A percentile compares a stretch with the other conserved stretches of the same genome.
Conservation (phyloP, 768 basidiomycete species). For the Lactifluus echinatus region DNA sequence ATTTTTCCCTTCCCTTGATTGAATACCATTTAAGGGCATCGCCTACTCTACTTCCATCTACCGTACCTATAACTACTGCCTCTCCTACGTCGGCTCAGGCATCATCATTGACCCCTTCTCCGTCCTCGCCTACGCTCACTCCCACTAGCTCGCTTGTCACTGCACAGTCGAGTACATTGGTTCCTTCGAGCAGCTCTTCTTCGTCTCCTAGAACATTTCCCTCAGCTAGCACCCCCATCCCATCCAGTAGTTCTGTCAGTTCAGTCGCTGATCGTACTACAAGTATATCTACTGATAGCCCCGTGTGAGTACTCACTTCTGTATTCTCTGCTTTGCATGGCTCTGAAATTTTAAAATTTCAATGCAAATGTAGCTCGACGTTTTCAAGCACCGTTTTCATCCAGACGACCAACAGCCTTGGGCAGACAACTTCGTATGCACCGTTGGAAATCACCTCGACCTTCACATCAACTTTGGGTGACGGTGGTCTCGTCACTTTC, state of each 20-base stretch:
- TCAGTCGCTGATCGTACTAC: neutral
- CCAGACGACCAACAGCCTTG: constrained; percentile 51
- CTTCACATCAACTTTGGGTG: constrained; percentile 43
- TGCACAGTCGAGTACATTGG: neutral
- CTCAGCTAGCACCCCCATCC: neutral
- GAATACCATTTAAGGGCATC: constrained; percentile 7
- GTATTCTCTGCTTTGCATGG: constrained; percentile 14
- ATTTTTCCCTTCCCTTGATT: neutral
- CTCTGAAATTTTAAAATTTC: constrained; percentile 6
- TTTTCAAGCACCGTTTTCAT: constrained; percentile 45
- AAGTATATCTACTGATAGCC: neutral
- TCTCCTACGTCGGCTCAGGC: constrained; percentile 10
- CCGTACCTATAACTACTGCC: constrained; percentile 6
- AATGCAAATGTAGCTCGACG: constrained; percentile 37
- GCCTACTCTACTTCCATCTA: constrained; percentile 16
- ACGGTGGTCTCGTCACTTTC: constrained; percentile 48
- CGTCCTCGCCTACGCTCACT: neutral
- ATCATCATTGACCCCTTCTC: constrained; percentile 4
- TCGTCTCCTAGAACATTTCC: neutral
- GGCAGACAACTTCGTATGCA: constrained; percentile 39
- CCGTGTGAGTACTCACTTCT: constrained; percentile 24
- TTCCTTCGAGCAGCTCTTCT: constrained; percentile 1
- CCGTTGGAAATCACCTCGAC: constrained; percentile 52
- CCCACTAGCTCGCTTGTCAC: neutral
- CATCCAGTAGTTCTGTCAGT: neutral